Conservation (phyloP, 805 yeast species). For the Saccharomycopsis selenospora region DNA sequence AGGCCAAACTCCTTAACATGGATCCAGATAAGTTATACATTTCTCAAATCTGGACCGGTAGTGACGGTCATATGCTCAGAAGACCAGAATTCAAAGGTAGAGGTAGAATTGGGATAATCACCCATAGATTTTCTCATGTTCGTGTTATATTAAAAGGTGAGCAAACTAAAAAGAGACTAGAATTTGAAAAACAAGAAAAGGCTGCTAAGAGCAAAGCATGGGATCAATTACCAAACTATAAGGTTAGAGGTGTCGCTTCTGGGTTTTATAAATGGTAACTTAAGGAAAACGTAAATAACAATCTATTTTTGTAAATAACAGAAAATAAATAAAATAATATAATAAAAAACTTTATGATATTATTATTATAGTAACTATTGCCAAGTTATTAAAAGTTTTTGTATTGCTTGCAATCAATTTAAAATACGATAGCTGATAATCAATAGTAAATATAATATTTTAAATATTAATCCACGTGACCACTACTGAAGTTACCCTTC, state of each 20-base stretch:
- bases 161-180: conserved; percentile 53
- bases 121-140: conserved; percentile 73
- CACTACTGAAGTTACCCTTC: too few species aligned
- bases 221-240: conserved; percentile 37
- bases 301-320: too few species aligned
- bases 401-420: too few species aligned
- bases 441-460: too few species aligned
- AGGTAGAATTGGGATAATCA: conserved; percentile 77
- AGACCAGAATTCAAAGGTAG: conserved; percentile 81
- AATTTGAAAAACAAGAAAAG: conserved; percentile 49
- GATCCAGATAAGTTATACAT: conserved; percentile 59
- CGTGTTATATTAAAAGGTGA: conserved; percentile 67
- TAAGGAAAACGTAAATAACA: too few species aligned
- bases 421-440: too few species aligned
- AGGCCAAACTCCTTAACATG: conserved; percentile 54
- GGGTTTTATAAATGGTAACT: conserved; percentile 53
- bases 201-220: conserved; percentile 46
- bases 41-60: conserved; percentile 83
- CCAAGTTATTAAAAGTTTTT: too few species aligned
- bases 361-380: too few species aligned
- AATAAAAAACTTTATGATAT: too few species aligned
- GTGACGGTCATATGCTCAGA: conserved; percentile 69
- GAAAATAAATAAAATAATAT: too few species aligned
- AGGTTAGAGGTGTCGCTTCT: conserved; percentile 41
- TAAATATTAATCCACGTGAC: too few species aligned